Evolutionary conservation across 2,329 filamentous ascomycete species (phyloP), one percentile per base, ranked within the genome.

Genomic region (Alternaria triticimaculans): DNA sequence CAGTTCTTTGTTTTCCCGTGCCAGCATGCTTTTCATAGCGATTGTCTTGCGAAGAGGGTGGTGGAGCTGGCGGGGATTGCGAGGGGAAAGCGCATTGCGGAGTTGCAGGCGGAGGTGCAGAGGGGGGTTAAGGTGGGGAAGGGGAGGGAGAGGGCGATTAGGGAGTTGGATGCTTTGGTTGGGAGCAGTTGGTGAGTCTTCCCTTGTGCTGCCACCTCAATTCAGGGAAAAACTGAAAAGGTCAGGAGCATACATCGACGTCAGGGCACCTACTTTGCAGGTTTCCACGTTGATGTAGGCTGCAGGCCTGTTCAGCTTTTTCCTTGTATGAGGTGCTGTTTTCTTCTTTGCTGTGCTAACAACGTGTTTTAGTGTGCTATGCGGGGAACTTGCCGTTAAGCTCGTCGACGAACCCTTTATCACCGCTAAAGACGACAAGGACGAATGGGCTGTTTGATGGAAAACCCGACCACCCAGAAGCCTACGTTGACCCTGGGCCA

Each of bases 1-100:
- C 94, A 97, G 74, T 99, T 99, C 81, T 99, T 98, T 72, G 96
- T 99, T 18, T 99, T 99, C 71, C 96, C 96, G 0, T 99, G 96
- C 80, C 96, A 99, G 83, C 96, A 99, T 81, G 92, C 94, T 4
- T 99, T 99, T 76, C 96, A 99, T 80, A 95, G 92, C 45, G 96
- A 99, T 78, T 99, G 96, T 78, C 82, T 99, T 53, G 95, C 93
- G 0, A 90, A 89, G 73, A 92, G 91, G 76, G 93, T 98, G 1
- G 86, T 97, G 57, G 92, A 95, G 78, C 90, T 93, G 68, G 90
- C 91, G 2, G 93, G 93, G 0, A 84, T 90, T 55, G 90, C 89
- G 18, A 92, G 91, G 80, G 89, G 90, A 15, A 90, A 90, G 78
- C 86, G 92, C 69, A 97, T 99, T 70, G 88, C 88, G 64, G 94